Evolutionary conservation across 73 alveolate genomes (phyloP).

Genomic region (Stentor roeselii): DNA sequence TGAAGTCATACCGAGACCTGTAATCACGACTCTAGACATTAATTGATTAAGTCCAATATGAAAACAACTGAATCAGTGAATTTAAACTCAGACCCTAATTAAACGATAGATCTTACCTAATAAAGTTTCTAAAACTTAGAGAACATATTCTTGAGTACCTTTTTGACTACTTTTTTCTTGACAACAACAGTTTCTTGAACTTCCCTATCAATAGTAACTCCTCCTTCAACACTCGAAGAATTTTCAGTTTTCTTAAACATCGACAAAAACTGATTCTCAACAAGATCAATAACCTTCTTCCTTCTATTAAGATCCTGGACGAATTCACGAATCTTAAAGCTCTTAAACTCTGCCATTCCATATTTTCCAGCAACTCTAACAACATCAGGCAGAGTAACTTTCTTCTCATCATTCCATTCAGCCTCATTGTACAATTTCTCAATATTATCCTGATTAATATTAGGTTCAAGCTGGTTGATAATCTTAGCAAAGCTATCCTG

Average conservation of each 20-base stretch:
- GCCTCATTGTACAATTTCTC: neutral
- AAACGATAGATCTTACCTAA: too few species aligned
- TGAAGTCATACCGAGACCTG: conserved; percentile 67
- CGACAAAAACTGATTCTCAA: neutral
- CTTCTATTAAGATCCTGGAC: neutral
- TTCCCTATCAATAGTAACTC: neutral
- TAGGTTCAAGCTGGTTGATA: neutral
- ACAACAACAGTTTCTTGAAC: neutral
- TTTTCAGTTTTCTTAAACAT: too few species aligned
- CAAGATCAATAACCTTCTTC: neutral
- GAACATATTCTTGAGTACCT: too few species aligned
- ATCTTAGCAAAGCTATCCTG: neutral
- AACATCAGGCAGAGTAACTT: neutral
- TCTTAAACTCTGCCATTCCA: neutral
- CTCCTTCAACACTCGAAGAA: neutral
- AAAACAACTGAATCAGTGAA: too few species aligned
- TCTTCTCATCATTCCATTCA: neutral
- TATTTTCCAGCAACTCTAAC: neutral
- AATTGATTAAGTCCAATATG: too few species aligned
- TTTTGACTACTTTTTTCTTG: neutral
- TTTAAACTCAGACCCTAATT: too few species aligned
- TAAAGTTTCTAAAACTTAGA: too few species aligned
- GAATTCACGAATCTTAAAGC: neutral
- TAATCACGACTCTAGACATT: conserved; percentile 67
- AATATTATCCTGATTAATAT: neutral